Percentiles rank a stretch among this genome's conserved stretches.
These are phyloP conservation scores for Oryza nivara DNA, from an alignment of 176 grass and related monocot genomes.

Conservation along the genomic window DNA sequence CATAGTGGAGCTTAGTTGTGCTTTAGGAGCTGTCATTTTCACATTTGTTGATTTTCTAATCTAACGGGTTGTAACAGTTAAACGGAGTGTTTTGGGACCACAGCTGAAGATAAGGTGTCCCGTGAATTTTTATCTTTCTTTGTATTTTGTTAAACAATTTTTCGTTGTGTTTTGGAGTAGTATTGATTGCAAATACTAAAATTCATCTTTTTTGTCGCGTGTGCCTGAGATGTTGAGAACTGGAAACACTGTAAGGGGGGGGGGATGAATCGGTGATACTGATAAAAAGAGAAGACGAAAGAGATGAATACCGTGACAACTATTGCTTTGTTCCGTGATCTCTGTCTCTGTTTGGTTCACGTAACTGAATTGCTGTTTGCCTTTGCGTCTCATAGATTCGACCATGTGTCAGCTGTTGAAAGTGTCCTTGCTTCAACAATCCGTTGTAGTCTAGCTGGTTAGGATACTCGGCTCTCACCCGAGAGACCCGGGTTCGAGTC, in stretches of 20 bases:
- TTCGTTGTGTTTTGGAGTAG: not conserved
- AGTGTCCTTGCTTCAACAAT: accelerated
- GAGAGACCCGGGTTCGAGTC: constrained; percentile 76
- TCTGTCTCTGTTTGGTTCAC: not conserved
- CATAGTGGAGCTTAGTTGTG: not conserved
- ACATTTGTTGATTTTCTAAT: not conserved
- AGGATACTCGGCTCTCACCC: constrained; percentile 94
- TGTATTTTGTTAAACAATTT: not conserved
- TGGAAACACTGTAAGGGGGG: not conserved
- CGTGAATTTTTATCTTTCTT: not conserved
- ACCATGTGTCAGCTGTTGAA: accelerated
- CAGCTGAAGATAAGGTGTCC: not conserved
- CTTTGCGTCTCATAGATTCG: too few relatives aligned
- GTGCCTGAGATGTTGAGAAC: not conserved
- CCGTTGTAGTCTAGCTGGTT: constrained; percentile 90
- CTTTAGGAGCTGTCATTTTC: not conserved
- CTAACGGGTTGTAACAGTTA: not conserved
- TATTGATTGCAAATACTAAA: not conserved
- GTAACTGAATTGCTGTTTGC: not conserved
- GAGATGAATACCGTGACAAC: not conserved
- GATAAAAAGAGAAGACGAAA: not conserved
- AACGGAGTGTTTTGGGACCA: not conserved
- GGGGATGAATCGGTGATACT: not conserved
- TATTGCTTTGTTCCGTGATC: not conserved
- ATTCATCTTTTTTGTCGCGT: not conserved